phyloP scores from a whole-genome alignment of 2,329 filamentous ascomycete species.

The Exophiala spinifera region DNA sequence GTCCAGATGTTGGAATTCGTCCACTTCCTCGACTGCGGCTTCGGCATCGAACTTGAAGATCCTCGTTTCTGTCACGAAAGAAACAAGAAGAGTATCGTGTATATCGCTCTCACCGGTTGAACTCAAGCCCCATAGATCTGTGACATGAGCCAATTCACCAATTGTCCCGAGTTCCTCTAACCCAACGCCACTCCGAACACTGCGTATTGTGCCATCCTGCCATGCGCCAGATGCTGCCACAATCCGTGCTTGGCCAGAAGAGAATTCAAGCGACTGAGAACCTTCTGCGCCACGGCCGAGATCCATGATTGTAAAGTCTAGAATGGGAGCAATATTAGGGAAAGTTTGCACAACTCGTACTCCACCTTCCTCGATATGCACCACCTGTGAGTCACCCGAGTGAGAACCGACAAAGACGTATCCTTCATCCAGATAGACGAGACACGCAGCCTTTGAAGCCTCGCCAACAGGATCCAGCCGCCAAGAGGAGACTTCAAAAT shows the following conservation, averaged over 20 bases:
- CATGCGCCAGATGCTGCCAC: conserved; percentile 91
- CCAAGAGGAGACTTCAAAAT: conserved; percentile 67
- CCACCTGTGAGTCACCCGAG: conserved; percentile 84
- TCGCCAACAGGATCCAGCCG: conserved; percentile 63
- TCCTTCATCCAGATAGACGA: conserved; percentile 73
- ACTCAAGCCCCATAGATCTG: conserved; percentile 67
- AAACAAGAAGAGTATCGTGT: conserved; percentile 70
- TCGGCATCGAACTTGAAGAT: conserved; percentile 71
- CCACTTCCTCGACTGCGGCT: conserved; percentile 82
- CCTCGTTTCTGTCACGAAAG: conserved; percentile 78
- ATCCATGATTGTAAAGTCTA: conserved; percentile 96
- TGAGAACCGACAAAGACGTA: conserved; percentile 86
- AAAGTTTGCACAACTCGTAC: conserved; percentile 71
- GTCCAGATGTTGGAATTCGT: conserved; percentile 67
- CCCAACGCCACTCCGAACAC: conserved; percentile 88
- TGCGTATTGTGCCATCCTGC: conserved; percentile 81
- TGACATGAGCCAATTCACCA: conserved; percentile 71
- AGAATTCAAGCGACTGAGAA: conserved; percentile 80
- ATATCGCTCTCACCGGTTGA: conserved; percentile 50
- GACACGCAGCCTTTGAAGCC: conserved; percentile 70
- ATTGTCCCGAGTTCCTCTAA: conserved; percentile 82
- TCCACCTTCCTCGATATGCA: conserved; percentile 59
- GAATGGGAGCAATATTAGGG: conserved; percentile 81
- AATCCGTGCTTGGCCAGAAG: conserved; percentile 88
- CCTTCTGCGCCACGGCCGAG: conserved; percentile 82